Evolutionary conservation across 192 early-diverging fungal species (phyloP), one percentile per base, ranked within the genome.

Genomic region (Mortierella hygrophila): DNA sequence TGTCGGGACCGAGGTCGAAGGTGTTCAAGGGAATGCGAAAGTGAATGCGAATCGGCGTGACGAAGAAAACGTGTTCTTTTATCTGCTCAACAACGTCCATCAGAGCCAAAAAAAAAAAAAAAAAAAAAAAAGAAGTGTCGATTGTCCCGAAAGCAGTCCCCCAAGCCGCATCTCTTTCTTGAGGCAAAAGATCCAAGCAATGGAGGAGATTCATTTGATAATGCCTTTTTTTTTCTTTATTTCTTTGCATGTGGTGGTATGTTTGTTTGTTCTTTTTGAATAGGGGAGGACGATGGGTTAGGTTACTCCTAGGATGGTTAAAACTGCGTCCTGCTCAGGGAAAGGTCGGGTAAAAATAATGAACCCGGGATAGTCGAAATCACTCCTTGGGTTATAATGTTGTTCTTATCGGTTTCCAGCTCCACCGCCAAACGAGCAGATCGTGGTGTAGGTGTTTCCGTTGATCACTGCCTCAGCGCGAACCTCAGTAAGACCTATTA

Each of bases 381-480:
- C 72, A 40, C 16, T 57, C 74, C 32, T 76, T 68, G 13, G 11
- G 29, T 11, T 26, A 15, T 32, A 11, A 3, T 32, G 38, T 40
- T 40, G 38, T 7, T 32, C 60, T 32, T 65, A 76, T 8, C 60
- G 75, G 60, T n/a, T 76, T 21, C 46, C 68, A 29, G 69, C 77
- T 46, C 77, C 86, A 65, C 82, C 86, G 21, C 88, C 88, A 79
- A 90, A 91, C 44, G 88, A 89, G 76, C 90, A 91, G 52, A 89
- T 81, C 15, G 88, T 88, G 52, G 79, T 83, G 76, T 90, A 91
- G 13, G 88, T 89, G 76, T 89, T 87, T 49, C 88, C 88, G 41
- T 88, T 82, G 63, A 91, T 91, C 35, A 89, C 82, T 32, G 90
- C 90, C 70, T 91, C 90, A n/a, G 89, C 90, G 49, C 88, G 79